phyloP scores from a whole-genome alignment of 2,329 filamentous ascomycete species.

The Pestalotiopsis sp. region DNA sequence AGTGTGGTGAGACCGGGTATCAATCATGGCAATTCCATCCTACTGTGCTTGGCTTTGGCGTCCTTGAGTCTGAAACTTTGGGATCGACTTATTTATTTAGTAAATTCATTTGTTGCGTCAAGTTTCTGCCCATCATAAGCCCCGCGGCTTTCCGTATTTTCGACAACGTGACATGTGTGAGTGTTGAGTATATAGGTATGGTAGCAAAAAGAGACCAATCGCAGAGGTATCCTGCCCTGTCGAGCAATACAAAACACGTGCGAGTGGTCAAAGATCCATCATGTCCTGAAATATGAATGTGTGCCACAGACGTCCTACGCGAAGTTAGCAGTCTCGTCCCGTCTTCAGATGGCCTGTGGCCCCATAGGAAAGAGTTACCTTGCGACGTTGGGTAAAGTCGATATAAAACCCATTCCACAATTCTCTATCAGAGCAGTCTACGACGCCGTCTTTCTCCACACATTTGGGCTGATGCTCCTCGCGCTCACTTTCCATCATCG shows the following conservation, averaged over 20 bases:
- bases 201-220: too few relatives aligned
- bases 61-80: background rate
- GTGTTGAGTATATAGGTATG: too few relatives aligned
- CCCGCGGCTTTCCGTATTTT: too few relatives aligned
- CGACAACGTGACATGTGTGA: too few relatives aligned
- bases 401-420: constrained; percentile 37
- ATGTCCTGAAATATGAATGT: background rate
- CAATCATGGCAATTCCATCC: background rate
- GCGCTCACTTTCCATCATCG: constrained; percentile 26
- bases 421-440: constrained; percentile 33
- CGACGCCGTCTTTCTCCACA: constrained; percentile 25
- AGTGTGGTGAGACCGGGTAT: background rate
- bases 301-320: constrained; percentile 13
- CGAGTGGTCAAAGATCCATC: background rate
- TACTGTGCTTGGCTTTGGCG: background rate
- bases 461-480: constrained; percentile 35
- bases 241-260: too few relatives aligned
- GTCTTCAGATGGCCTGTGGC: too few relatives aligned
- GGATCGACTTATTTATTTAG: background rate
- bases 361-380: constrained; percentile 21
- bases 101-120: too few relatives aligned
- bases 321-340: background rate
- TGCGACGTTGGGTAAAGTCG: constrained; percentile 33
- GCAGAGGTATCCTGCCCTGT: too few relatives aligned
- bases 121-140: too few relatives aligned